Evolutionary conservation across 805 yeast species (phyloP).

Genomic region (Zygosaccharomyces bailii): DNA sequence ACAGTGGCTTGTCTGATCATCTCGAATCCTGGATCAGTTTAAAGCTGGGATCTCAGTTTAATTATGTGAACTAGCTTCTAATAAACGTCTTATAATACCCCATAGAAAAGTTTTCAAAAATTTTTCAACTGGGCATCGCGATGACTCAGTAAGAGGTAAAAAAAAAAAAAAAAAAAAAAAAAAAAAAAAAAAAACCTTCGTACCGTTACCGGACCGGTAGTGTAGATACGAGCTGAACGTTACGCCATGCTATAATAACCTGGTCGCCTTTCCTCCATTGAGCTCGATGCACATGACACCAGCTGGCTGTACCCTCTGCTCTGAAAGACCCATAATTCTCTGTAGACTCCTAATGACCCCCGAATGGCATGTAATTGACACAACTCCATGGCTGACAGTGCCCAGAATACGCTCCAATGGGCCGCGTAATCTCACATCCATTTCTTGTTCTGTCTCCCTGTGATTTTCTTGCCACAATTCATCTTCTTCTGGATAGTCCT

Average conservation of each 20-base stretch:
- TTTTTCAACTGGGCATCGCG: conserved; percentile 5
- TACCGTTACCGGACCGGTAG: conserved; percentile 13
- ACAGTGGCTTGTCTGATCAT: conserved; percentile 27
- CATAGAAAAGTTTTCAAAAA: conserved; percentile 8
- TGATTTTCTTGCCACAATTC: conserved; percentile 41
- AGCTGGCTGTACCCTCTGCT: conserved; percentile 3
- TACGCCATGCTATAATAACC: not conserved
- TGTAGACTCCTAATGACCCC: conserved; percentile 49
- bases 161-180: conserved; percentile 4
- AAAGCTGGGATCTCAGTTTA: not conserved
- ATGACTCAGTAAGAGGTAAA: conserved; percentile 11
- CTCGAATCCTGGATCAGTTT: not conserved
- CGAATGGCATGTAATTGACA: conserved; percentile 57
- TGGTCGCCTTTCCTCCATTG: not conserved
- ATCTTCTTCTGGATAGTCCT: conserved; percentile 51
- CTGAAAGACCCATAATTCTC: conserved; percentile 2
- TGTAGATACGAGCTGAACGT: not conserved
- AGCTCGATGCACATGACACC: conserved; percentile 5
- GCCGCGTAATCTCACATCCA: conserved; percentile 30
- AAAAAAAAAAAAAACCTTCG: not conserved
- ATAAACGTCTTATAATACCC: conserved; percentile 4
- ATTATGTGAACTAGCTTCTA: not conserved
- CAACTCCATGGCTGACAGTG: conserved; percentile 22
- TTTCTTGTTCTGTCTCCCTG: conserved; percentile 50
- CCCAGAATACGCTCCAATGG: not conserved